Evolutionary conservation across 306 rosid species (phyloP).

Genomic region (Sicyos baderoa): DNA sequence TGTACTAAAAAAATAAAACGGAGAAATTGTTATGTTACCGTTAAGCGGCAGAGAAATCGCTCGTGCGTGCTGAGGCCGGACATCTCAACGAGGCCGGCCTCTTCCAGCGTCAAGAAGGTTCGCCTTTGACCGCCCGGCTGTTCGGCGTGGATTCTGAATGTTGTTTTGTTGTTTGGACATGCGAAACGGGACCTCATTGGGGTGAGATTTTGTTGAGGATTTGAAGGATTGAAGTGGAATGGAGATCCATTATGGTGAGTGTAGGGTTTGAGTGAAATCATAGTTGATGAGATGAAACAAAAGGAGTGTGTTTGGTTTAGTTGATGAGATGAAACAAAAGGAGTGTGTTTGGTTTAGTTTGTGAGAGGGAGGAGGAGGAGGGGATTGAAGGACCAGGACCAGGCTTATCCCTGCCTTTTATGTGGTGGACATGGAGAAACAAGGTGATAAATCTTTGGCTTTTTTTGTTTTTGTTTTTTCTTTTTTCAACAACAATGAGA

Average conservation of each 20-base stretch:
- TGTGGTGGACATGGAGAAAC: not conserved
- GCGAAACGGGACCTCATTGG: conserved; percentile 8
- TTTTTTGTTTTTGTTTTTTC: too few species aligned
- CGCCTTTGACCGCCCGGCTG: conserved; percentile 27
- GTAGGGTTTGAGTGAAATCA: conserved; percentile 39
- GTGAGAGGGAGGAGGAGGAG: not conserved
- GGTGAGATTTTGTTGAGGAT: conserved; percentile 19
- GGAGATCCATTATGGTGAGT: conserved; percentile 30
- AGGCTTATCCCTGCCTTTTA: not conserved
- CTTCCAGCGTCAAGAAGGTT: conserved; percentile 63
- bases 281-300: too few species aligned
- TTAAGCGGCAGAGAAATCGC: conserved; percentile 80
- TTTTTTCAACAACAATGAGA: too few species aligned
- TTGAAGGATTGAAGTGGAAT: conserved; percentile 21
- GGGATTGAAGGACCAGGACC: not conserved
- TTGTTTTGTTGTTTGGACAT: not conserved
- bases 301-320: too few species aligned
- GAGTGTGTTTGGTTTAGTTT: too few species aligned
- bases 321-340: too few species aligned
- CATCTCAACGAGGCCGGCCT: conserved; percentile 82
- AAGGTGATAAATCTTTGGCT: too few species aligned
- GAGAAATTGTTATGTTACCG: conserved; percentile 31
- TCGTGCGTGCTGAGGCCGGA: conserved; percentile 78
- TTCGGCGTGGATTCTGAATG: conserved; percentile 6
- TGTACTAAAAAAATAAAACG: too few species aligned